Conservation (phyloP, 2,329 filamentous ascomycete genomes). For the Grosmannia huntii region DNA sequence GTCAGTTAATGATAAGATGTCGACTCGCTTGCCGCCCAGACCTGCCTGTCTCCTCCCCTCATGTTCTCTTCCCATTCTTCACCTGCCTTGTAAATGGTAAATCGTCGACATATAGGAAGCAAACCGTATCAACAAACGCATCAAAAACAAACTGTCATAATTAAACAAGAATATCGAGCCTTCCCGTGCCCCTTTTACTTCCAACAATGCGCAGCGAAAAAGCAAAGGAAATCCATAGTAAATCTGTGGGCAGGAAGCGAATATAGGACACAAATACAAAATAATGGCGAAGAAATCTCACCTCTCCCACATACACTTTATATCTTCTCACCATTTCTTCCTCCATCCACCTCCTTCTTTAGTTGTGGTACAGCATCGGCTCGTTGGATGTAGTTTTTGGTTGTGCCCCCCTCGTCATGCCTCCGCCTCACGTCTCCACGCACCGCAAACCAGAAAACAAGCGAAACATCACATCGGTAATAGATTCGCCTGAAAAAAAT, state of each 20-base stretch:
- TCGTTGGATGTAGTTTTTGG: not conserved
- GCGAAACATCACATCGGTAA: not conserved
- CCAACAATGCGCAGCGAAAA: not conserved
- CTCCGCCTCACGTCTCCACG: not conserved
- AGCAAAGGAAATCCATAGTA: slow-evolving; percentile 1
- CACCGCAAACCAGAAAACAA: not conserved
- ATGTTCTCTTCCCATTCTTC: not conserved
- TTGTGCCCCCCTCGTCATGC: not conserved
- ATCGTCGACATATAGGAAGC: not conserved
- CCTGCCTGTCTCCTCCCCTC: no score
- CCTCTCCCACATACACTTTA: slow-evolving; percentile 1
- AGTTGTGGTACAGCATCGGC: not conserved
- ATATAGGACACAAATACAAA: not conserved
- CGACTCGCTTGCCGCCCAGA: no score
- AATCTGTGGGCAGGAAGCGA: not conserved
- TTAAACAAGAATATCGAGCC: slow-evolving; percentile 11
- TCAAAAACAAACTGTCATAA: slow-evolving; percentile 3
- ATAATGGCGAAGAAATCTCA: not conserved
- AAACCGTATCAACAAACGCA: not conserved
- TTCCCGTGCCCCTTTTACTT: slow-evolving; percentile 8
- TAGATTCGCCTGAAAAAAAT: not conserved
- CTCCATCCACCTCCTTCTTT: not conserved
- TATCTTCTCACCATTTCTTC: not conserved
- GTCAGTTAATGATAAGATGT: no score
- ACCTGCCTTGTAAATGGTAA: not conserved